These are phyloP conservation scores for Cucurbita pepo DNA, from an alignment of 306 rosid species.

Conservation along the genomic window DNA sequence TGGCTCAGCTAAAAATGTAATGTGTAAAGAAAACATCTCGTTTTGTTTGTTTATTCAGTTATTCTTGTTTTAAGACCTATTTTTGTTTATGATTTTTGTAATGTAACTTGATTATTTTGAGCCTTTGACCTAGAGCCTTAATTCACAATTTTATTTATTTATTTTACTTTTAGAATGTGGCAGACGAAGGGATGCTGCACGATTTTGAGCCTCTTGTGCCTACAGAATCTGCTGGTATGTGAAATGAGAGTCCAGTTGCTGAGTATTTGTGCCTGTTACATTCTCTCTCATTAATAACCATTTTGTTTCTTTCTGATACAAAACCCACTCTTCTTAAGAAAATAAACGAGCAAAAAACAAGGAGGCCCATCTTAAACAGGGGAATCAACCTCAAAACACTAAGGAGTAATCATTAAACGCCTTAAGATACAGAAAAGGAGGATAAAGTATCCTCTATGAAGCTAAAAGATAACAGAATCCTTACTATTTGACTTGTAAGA, in stretches of 20 bases:
- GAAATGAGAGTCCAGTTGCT: slow-evolving; percentile 7
- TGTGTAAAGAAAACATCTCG: neutral
- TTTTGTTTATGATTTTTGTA: neutral
- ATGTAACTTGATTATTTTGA: neutral
- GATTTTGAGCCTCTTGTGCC: slow-evolving; percentile 44
- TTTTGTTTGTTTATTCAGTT: neutral
- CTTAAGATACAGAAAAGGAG: neutral
- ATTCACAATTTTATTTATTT: slow-evolving; percentile 9
- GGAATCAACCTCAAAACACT: neutral
- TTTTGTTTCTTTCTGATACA: neutral
- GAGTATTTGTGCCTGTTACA: neutral
- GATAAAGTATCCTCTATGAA: neutral
- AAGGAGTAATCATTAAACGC: neutral
- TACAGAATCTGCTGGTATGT: slow-evolving; percentile 40
- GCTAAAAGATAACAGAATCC: neutral
- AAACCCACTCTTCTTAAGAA: neutral
- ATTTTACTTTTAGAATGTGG: slow-evolving; percentile 29
- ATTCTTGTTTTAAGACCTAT: neutral
- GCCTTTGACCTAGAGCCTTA: neutral
- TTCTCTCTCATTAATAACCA: neutral
- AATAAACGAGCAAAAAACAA: neutral
- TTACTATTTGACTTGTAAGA: no score
- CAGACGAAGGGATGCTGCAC: slow-evolving; percentile 33
- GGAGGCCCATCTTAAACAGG: neutral
- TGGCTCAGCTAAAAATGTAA: slow-evolving; percentile 42